Conservation (phyloP, 2,329 filamentous ascomycete species). For the Diaporthe capsici region DNA sequence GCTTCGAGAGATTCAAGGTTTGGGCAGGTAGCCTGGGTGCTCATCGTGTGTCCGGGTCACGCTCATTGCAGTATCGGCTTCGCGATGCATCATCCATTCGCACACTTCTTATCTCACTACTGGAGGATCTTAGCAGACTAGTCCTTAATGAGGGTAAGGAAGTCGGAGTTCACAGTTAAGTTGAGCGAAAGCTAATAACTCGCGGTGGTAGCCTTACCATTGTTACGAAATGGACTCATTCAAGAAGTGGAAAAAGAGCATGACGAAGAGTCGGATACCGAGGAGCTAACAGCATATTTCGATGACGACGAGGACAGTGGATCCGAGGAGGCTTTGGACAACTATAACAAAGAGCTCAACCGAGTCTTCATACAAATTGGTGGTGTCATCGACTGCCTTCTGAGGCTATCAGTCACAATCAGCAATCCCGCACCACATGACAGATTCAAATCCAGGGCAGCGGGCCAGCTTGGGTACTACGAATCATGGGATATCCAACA, state of each 20-base stretch:
- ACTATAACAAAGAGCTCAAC: not conserved
- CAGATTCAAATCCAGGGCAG: slow-evolving; percentile 19
- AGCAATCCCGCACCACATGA: slow-evolving; percentile 27
- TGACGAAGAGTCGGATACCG: not conserved
- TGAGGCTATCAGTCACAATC: slow-evolving; percentile 21
- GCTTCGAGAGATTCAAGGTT: slow-evolving; percentile 20
- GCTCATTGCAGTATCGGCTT: slow-evolving; percentile 23
- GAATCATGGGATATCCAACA: slow-evolving; percentile 10
- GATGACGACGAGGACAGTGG: not conserved
- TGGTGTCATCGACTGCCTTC: slow-evolving; percentile 16
- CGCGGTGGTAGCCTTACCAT: not conserved
- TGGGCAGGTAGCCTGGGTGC: slow-evolving; percentile 25
- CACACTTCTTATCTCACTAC: not conserved
- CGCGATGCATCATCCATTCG: slow-evolving; percentile 24
- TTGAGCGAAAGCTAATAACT: not conserved
- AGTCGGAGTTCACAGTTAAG: not conserved
- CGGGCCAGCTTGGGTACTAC: not conserved
- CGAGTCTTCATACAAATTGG: not conserved
- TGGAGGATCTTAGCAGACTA: not conserved
- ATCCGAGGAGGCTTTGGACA: not conserved
- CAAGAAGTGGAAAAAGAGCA: slow-evolving; percentile 5
- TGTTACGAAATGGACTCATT: not conserved
- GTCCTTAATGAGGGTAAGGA: not conserved
- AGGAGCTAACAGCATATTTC: slow-evolving; percentile 1
- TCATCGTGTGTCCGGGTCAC: slow-evolving; percentile 8